These are phyloP conservation scores for Brassica juncea DNA, from an alignment of 345 rosid species.

Conservation along the genomic window DNA sequence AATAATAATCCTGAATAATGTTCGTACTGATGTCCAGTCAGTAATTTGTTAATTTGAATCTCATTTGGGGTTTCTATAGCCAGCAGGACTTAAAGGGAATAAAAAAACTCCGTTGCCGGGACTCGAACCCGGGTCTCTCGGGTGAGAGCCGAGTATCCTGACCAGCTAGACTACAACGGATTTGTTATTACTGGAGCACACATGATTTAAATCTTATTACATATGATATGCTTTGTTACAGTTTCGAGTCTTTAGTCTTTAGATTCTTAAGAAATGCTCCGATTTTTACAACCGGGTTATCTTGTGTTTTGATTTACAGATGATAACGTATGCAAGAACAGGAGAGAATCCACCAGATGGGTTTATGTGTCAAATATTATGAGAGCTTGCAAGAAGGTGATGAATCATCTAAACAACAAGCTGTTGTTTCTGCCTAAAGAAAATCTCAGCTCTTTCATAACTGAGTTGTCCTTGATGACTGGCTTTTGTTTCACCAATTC, in stretches of 20 bases:
- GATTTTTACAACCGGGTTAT: background rate
- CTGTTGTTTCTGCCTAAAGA: constrained; percentile 23
- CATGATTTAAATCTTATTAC: too few species aligned
- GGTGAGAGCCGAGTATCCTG: constrained; percentile 82
- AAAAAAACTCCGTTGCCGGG: constrained; percentile 17
- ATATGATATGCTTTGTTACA: background rate
- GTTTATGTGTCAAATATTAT: constrained; percentile 90
- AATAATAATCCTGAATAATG: too few species aligned
- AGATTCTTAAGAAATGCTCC: background rate
- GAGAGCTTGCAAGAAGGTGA: constrained; percentile 69
- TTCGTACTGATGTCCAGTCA: too few species aligned
- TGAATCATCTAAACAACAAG: constrained; percentile 42
- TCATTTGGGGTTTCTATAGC: too few species aligned
- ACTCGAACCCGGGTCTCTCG: constrained; percentile 55
- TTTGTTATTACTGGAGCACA: background rate
- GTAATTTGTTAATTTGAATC: too few species aligned
- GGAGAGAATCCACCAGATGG: constrained; percentile 96
- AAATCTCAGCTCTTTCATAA: background rate
- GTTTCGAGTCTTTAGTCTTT: background rate
- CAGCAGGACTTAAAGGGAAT: too few species aligned
- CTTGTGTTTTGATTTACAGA: constrained; percentile 45
- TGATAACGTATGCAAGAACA: constrained; percentile 77
- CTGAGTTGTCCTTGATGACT: background rate
- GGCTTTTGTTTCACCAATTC: constrained; percentile 10
- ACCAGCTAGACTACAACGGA: constrained; percentile 73